These are phyloP conservation scores for Fraxinus americana DNA, from an alignment of 257 asterid species.

Conservation along the genomic window DNA sequence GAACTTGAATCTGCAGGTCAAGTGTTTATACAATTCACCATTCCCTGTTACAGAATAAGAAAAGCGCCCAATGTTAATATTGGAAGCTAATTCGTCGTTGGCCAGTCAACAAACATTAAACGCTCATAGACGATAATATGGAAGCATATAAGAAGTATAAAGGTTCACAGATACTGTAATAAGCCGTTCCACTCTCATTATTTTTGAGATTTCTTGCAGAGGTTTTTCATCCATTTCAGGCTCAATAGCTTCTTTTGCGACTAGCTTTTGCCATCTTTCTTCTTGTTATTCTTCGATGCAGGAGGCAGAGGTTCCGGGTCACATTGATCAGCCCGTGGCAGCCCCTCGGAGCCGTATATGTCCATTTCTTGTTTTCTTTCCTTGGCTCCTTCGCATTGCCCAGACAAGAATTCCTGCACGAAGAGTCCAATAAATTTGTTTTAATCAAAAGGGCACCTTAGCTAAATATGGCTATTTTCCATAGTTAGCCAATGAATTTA, in stretches of 20 bases:
- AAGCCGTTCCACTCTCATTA: neutral
- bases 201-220: conserved; percentile 15
- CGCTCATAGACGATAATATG: neutral
- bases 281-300: neutral
- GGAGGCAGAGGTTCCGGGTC: neutral
- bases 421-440: neutral
- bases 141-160: neutral
- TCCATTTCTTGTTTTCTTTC: neutral
- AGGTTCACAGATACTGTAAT: neutral
- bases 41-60: neutral
- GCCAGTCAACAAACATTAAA: neutral
- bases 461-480: neutral
- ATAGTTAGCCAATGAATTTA: neutral
- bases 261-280: neutral
- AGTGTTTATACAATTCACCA: neutral
- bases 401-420: neutral
- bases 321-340: conserved; percentile 21
- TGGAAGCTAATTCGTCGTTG: neutral
- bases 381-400: neutral
- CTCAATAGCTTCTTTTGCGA: conserved; percentile 2
- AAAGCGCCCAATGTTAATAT: neutral
- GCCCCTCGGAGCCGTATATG: conserved; percentile 5
- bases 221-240: conserved; percentile 10
- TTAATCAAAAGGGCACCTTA: neutral
- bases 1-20: neutral